A percentile compares a stretch with the other conserved stretches of the same genome.
These are phyloP conservation scores for Neonectria coccinea DNA, from an alignment of 2,329 filamentous ascomycete genomes.

Conservation along the genomic window DNA sequence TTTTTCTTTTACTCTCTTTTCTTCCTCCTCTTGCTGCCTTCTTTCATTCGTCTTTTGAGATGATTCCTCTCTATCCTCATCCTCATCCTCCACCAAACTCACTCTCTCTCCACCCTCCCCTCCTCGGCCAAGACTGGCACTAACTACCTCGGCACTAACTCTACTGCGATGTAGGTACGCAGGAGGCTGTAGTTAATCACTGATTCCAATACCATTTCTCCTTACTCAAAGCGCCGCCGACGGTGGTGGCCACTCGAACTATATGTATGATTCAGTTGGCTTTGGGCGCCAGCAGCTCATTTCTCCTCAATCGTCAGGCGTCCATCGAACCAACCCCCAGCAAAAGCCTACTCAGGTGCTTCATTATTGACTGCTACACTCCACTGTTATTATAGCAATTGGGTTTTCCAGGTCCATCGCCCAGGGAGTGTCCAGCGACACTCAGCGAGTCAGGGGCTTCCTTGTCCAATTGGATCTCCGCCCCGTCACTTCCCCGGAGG, in stretches of 20 bases:
- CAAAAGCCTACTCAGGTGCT: not conserved
- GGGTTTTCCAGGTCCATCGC: conserved; percentile 8
- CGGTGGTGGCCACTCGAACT: not conserved
- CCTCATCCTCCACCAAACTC: not conserved
- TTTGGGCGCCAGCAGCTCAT: conserved; percentile 14
- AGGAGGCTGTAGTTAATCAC: too few species aligned
- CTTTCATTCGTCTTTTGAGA: too few species aligned
- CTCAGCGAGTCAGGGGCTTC: conserved; percentile 21
- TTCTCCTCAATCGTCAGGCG: conserved; percentile 8
- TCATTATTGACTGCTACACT: too few species aligned
- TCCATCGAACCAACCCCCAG: conserved; percentile 7
- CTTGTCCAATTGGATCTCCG: conserved; percentile 19
- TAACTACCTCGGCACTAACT: not conserved
- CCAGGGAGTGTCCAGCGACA: conserved; percentile 21
- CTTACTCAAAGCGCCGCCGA: conserved; percentile 10
- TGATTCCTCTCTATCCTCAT: not conserved
- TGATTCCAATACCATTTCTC: conserved; percentile 1
- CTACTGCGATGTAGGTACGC: not conserved
- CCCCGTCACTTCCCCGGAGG: conserved; percentile 24
- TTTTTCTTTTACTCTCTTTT: not conserved
- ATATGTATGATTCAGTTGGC: not conserved
- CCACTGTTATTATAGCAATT: not conserved
- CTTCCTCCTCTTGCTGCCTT: too few species aligned
- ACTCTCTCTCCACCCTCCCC: not conserved
- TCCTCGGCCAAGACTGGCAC: conserved; percentile 15